Conservation (phyloP, 768 basidiomycete species). For the Strobilomyces confusus region DNA sequence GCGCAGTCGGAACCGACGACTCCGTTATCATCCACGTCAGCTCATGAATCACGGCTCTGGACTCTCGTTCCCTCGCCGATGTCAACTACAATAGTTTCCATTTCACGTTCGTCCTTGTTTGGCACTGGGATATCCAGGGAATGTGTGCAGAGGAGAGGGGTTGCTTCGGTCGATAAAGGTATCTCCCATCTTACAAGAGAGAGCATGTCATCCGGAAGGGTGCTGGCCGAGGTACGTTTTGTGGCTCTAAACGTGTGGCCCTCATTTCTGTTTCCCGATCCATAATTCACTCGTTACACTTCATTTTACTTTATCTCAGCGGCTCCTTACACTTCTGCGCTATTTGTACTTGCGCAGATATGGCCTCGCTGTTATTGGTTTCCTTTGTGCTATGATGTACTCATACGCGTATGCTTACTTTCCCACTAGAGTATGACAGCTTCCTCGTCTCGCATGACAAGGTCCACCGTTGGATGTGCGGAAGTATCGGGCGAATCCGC, state of each 20-base stretch:
- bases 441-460: slow-evolving; percentile 4
- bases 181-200: slow-evolving; percentile 25
- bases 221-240: slow-evolving; percentile 12
- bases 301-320: slow-evolving; percentile 2
- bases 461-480: slow-evolving; percentile 8
- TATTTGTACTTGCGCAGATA: slow-evolving; percentile 7
- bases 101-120: slow-evolving; percentile 27
- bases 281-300: neutral
- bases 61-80: neutral
- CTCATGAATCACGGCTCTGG: slow-evolving; percentile 22
- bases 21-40: neutral
- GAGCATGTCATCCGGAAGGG: slow-evolving; percentile 47
- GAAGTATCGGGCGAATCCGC: slow-evolving; percentile 7
- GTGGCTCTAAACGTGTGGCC: slow-evolving; percentile 6
- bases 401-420: slow-evolving; percentile 6
- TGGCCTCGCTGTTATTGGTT: slow-evolving; percentile 11
- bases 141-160: neutral
- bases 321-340: neutral
- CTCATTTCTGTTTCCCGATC: neutral
- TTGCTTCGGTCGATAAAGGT: neutral
- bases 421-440: slow-evolving; percentile 4
- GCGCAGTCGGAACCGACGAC: slow-evolving; percentile 4
- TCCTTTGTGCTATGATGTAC: neutral
- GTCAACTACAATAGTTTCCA: slow-evolving; percentile 3
- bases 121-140: slow-evolving; percentile 7